phyloP scores from a whole-genome alignment of 1,284 basidiomycete genomes.

The Inonotus hispidus region DNA sequence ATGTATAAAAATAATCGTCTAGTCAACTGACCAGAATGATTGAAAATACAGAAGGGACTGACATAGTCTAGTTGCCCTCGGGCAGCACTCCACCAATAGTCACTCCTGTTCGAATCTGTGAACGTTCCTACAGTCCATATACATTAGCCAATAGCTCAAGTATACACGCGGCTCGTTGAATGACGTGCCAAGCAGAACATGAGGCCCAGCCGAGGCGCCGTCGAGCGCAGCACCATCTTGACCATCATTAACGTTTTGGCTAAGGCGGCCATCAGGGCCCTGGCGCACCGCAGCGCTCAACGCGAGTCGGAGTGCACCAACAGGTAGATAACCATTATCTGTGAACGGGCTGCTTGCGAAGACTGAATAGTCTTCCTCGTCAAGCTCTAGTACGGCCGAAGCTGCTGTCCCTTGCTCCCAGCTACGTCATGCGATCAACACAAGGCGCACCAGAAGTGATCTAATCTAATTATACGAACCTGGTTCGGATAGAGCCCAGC shows the following conservation, averaged over 20 bases:
- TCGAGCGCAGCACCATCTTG: constrained; percentile 29
- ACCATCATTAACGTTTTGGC: constrained; percentile 27
- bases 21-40: not conserved
- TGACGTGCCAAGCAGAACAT: constrained; percentile 25
- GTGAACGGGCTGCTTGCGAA: constrained; percentile 23
- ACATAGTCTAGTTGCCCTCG: constrained; percentile 26
- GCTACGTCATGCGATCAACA: constrained; percentile 14
- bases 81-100: constrained; percentile 24
- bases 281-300: constrained; percentile 28
- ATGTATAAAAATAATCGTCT: constrained; percentile 12
- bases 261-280: constrained; percentile 27
- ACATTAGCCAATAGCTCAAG: not conserved
- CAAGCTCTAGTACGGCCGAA: constrained; percentile 25
- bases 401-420: constrained; percentile 31
- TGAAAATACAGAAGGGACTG: constrained; percentile 2
- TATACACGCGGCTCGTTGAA: not conserved
- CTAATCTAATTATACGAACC: constrained; percentile 9
- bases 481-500: constrained; percentile 25
- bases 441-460: not conserved
- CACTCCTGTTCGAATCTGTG: constrained; percentile 22
- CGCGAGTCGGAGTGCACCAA: constrained; percentile 25
- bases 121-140: constrained; percentile 20
- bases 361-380: constrained; percentile 28
- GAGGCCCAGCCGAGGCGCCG: constrained; percentile 27
- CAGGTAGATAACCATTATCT: constrained; percentile 21